A percentile compares a stretch with the other conserved stretches of the same genome.
These are phyloP conservation scores for Fusarium sp. DNA, from an alignment of 2,329 filamentous ascomycete genomes.

Conservation along the genomic window DNA sequence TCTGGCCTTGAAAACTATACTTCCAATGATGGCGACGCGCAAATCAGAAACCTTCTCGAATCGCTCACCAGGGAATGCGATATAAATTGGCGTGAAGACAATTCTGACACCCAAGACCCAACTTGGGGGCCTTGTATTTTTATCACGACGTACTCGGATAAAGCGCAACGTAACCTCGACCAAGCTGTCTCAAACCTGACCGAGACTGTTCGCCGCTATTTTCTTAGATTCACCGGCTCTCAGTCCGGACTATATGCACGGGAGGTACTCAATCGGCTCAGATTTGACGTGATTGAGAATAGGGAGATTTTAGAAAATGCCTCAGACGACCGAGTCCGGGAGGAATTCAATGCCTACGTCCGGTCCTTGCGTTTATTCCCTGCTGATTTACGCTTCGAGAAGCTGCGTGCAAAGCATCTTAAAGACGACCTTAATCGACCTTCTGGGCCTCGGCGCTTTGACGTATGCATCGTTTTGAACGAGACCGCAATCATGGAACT, in stretches of 20 bases:
- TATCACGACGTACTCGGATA: constrained; percentile 24
- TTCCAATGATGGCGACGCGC: neutral
- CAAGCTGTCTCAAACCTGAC: constrained; percentile 12
- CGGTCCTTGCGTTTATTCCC: constrained; percentile 15
- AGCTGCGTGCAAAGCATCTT: neutral
- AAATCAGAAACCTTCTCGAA: constrained; percentile 6
- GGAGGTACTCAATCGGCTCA: constrained; percentile 22
- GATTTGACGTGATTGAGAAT: constrained; percentile 22
- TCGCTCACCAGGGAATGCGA: neutral
- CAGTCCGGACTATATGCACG: neutral
- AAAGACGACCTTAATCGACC: constrained; percentile 17
- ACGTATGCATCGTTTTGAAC: constrained; percentile 24
- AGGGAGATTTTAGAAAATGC: constrained; percentile 19
- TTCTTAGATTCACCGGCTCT: neutral
- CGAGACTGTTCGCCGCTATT: constrained; percentile 14
- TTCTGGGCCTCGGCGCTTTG: constrained; percentile 1
- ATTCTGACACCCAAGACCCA: constrained; percentile 5
- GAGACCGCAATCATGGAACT: constrained; percentile 6
- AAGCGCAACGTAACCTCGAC: constrained; percentile 12
- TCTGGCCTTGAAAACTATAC: neutral
- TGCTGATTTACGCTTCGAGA: neutral
- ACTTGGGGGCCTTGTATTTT: constrained; percentile 24
- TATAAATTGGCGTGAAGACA: constrained; percentile 8
- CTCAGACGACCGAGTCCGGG: constrained; percentile 34
- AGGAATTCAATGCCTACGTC: constrained; percentile 31